Conservation (phyloP, 768 basidiomycete species). For the Mycena polygramma region DNA sequence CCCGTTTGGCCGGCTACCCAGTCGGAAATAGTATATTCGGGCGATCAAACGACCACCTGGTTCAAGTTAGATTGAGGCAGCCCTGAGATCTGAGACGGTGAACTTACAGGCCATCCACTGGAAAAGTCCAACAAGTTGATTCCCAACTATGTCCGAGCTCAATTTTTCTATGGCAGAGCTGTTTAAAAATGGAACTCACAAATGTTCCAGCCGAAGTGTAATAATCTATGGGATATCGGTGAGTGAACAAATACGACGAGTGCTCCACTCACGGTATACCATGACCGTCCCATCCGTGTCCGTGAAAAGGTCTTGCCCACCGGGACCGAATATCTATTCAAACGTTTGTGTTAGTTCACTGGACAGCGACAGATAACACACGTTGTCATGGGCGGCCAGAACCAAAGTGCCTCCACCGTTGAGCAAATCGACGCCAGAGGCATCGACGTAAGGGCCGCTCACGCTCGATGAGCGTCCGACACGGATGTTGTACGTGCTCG, state of each 20-base stretch:
- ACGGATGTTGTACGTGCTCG: slow-evolving; percentile 71
- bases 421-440: slow-evolving; percentile 57
- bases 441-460: slow-evolving; percentile 61
- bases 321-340: slow-evolving; percentile 64
- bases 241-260: slow-evolving; percentile 1
- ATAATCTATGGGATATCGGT: slow-evolving; percentile 53
- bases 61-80: neutral
- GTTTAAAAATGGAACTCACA: slow-evolving; percentile 45
- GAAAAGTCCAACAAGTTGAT: slow-evolving; percentile 64
- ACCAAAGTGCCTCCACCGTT: slow-evolving; percentile 68
- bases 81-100: slow-evolving; percentile 42
- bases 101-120: slow-evolving; percentile 62
- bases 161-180: neutral
- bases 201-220: slow-evolving; percentile 61
- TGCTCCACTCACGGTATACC: slow-evolving; percentile 60
- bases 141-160: slow-evolving; percentile 48
- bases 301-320: slow-evolving; percentile 63
- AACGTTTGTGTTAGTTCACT: neutral
- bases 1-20: too few species aligned
- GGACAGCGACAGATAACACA: slow-evolving; percentile 39
- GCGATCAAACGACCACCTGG: slow-evolving; percentile 26
- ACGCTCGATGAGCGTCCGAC: slow-evolving; percentile 64
- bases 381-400: slow-evolving; percentile 57
- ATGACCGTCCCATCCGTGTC: slow-evolving; percentile 62
- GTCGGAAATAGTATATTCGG: too few species aligned